Evolutionary conservation across 768 basidiomycete genomes (phyloP).

Genomic region (Boletus vinaceobasis): DNA sequence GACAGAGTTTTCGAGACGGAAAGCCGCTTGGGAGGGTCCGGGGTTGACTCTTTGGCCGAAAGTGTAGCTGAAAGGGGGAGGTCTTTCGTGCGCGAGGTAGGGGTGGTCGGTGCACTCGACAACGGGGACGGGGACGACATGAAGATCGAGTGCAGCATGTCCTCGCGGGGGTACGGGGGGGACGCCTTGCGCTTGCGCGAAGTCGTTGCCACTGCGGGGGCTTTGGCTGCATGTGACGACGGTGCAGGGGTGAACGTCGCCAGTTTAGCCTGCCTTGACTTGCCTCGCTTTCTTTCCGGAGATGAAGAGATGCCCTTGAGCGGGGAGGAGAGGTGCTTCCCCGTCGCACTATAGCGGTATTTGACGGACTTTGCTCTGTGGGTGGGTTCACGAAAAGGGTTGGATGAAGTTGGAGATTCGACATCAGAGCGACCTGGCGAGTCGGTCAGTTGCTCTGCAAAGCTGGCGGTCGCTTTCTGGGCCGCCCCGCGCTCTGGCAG

Average conservation of each 20-base stretch:
- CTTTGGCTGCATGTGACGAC: constrained; percentile 10
- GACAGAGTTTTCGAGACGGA: constrained; percentile 13
- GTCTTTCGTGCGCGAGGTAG: constrained; percentile 10
- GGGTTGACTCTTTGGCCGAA: not conserved
- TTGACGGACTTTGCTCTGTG: constrained; percentile 27
- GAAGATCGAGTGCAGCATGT: constrained; percentile 5
- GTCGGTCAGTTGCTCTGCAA: constrained; percentile 33
- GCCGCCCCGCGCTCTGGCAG: constrained; percentile 35
- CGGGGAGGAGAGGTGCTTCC: constrained; percentile 33
- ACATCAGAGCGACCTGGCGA: constrained; percentile 24
- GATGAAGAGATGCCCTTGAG: constrained; percentile 31
- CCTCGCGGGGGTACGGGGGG: constrained; percentile 4
- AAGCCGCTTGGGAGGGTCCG: constrained; percentile 4
- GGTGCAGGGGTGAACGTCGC: constrained; percentile 8
- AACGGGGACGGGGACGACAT: constrained; percentile 24
- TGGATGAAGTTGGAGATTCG: constrained; percentile 15
- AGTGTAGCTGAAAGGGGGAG: constrained; percentile 17
- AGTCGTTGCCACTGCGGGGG: constrained; percentile 9
- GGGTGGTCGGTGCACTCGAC: constrained; percentile 23
- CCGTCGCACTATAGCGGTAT: constrained; percentile 31
- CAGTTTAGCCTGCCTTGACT: constrained; percentile 2
- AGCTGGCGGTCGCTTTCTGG: constrained; percentile 28
- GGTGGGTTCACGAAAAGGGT: constrained; percentile 25
- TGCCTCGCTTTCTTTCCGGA: constrained; percentile 23
- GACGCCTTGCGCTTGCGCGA: constrained; percentile 31